These are phyloP conservation scores for Lodderomyces elongisporus DNA, from an alignment of 1,139 yeast genomes.

Conservation along the genomic window DNA sequence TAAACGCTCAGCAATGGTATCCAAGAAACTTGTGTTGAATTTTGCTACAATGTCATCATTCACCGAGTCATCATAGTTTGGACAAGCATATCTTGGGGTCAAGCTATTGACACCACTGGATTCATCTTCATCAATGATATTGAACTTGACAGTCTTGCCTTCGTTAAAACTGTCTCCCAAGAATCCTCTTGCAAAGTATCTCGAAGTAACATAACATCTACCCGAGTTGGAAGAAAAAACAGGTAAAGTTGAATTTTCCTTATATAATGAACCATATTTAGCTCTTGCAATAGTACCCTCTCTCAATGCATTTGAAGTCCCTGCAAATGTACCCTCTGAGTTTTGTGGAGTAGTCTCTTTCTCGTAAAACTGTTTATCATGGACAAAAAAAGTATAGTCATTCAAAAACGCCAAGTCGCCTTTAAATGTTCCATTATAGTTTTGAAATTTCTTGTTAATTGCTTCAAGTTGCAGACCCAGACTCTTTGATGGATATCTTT, in stretches of 20 bases:
- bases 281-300: conserved; percentile 33
- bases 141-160: conserved; percentile 18
- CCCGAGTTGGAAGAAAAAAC: conserved; percentile 31
- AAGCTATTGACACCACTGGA: conserved; percentile 33
- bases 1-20: conserved; percentile 34
- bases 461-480: conserved; percentile 20
- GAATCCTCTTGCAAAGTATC: conserved; percentile 32
- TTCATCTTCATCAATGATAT: conserved; percentile 23
- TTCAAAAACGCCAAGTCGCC: conserved; percentile 31
- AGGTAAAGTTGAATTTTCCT: conserved; percentile 19
- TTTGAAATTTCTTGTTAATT: conserved; percentile 17
- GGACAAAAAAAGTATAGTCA: conserved; percentile 30
- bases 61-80: conserved; percentile 17
- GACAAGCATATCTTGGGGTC: conserved; percentile 26
- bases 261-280: conserved; percentile 26
- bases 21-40: conserved; percentile 23
- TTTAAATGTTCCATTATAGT: conserved; percentile 22
- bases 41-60: conserved; percentile 9
- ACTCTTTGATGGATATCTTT: conserved; percentile 50
- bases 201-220: conserved; percentile 27
- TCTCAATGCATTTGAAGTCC: conserved; percentile 28
- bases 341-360: conserved; percentile 28
- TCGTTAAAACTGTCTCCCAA: conserved; percentile 22
- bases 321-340: conserved; percentile 25
- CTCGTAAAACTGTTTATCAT: conserved; percentile 21